Base-by-base conservation (phyloP, 257 asterid genomes). In the Schizonepeta tenuifolia region DNA sequence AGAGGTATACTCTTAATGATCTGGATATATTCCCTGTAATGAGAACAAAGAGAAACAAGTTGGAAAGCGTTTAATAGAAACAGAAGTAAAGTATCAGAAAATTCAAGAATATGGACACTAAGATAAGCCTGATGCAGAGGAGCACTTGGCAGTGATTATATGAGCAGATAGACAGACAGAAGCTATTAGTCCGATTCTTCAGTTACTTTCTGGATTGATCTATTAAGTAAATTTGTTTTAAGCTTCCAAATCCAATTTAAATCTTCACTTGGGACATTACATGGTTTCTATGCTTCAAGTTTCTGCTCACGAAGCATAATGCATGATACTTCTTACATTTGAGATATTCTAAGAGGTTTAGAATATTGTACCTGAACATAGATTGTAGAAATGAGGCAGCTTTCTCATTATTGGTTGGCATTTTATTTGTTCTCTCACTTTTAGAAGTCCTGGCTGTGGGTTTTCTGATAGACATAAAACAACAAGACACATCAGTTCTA, bases 21-120 rank as follows among this genome's bases (percentile, higher is more conserved):
- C 82, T 82, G 87, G 84, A 88, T 66, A 60, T 69, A 75, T 74
- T 86, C 84, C 96, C 99, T 93, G 96, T 50, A 78, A 51, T 77
- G 67, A 10, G 69, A 71, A 60, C 74, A 77, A 78, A 74, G 61
- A 22, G 7, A 58, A 56, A 62, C 26, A 28, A 18, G 67, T 70
- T 53, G 67, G 28, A 40, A 72, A 41, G 56, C 17, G 49, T 50
- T 43, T 54, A 55, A 50, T 15, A 43, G 55, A 67, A 55, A 69
- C n/a, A 49, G 24, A 51, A 65, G 22, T 28, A 58, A 70, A 43
- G 46, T 6, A 60, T 62, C 28, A 31, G 28, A 67, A 21, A 3
- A 65, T 57, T 70, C 65, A 36, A 69, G 44, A 58, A 60, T 21
- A n/a, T 15, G 41, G 31, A 50, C 26, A 51, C 46, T 4, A 61